These are phyloP conservation scores for Ostreobium quekettii DNA, from an alignment of 139 green algal genomes.

Conservation along the genomic window DNA sequence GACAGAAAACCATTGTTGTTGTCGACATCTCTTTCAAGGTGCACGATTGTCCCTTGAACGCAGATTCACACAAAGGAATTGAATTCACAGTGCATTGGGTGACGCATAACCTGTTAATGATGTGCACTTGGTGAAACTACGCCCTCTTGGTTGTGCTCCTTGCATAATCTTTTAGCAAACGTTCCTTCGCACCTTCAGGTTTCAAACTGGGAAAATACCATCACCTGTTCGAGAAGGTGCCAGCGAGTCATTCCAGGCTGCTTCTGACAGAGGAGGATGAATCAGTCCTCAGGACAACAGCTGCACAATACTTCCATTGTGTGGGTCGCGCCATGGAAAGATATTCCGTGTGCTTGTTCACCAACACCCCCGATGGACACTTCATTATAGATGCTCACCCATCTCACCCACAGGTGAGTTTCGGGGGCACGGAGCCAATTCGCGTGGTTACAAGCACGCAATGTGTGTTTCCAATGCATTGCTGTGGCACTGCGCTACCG, in stretches of 20 bases:
- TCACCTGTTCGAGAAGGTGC: conserved; percentile 27
- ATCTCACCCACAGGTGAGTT: conserved; percentile 46
- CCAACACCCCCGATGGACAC: conserved; percentile 61
- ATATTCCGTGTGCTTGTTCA: conserved; percentile 62
- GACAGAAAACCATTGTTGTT: no score
- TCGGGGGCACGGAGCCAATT: not conserved
- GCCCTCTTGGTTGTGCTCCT: no score
- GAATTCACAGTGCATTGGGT: no score
- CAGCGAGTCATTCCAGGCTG: not conserved
- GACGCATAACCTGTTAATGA: no score
- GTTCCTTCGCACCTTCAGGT: no score
- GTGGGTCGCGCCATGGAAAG: conserved; percentile 33
- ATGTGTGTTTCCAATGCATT: not conserved
- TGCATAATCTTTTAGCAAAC: no score
- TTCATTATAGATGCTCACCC: conserved; percentile 76
- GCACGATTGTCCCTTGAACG: no score
- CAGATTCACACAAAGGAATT: no score
- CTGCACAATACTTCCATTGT: conserved; percentile 38
- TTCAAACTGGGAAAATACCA: conserved; percentile 44
- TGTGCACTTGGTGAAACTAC: no score
- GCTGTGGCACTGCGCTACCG: no score
- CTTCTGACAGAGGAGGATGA: conserved; percentile 37
- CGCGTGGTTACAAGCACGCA: not conserved
- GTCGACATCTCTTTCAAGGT: no score
- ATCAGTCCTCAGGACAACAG: conserved; percentile 24